A percentile compares a stretch with the other conserved stretches of the same genome.
These are phyloP conservation scores for Apophysomyces trapeziformis DNA, from an alignment of 371 early-diverging fungal genomes.

Conservation along the genomic window DNA sequence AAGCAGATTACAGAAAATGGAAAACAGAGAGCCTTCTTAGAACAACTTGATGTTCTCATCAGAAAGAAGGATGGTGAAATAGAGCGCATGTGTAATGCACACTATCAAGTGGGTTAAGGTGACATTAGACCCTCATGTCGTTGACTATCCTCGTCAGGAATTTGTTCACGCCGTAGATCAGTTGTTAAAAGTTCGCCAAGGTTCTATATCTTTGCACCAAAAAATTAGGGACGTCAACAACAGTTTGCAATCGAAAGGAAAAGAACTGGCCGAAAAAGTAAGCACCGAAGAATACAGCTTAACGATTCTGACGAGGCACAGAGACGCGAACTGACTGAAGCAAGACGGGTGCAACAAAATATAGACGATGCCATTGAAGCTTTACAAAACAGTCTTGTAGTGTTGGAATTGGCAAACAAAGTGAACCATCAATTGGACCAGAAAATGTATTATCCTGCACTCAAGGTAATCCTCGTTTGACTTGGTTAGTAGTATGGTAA, in stretches of 20 bases:
- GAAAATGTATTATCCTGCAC: constrained; percentile 89
- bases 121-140: neutral
- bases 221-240: constrained; percentile 85
- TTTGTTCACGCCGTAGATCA: constrained; percentile 96
- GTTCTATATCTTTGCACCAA: constrained; percentile 81
- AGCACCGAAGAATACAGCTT: neutral
- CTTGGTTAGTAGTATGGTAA: neutral
- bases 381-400: constrained; percentile 82
- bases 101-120: constrained; percentile 81
- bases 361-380: constrained; percentile 86
- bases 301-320: constrained; percentile 26
- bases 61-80: constrained; percentile 95
- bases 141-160: constrained; percentile 62
- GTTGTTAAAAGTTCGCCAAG: constrained; percentile 90
- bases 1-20: constrained; percentile 88
- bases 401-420: constrained; percentile 87
- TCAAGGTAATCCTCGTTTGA: constrained; percentile 59
- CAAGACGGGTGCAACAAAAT: constrained; percentile 84
- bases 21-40: constrained; percentile 85
- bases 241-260: constrained; percentile 84
- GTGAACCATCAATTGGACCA: constrained; percentile 82
- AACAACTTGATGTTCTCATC: constrained; percentile 83
- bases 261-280: constrained; percentile 78
- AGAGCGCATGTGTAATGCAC: constrained; percentile 94
- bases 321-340: constrained; percentile 90